Evolutionary conservation across 2,329 filamentous ascomycete species (phyloP).

Genomic region (Cladosporium halotolerans): DNA sequence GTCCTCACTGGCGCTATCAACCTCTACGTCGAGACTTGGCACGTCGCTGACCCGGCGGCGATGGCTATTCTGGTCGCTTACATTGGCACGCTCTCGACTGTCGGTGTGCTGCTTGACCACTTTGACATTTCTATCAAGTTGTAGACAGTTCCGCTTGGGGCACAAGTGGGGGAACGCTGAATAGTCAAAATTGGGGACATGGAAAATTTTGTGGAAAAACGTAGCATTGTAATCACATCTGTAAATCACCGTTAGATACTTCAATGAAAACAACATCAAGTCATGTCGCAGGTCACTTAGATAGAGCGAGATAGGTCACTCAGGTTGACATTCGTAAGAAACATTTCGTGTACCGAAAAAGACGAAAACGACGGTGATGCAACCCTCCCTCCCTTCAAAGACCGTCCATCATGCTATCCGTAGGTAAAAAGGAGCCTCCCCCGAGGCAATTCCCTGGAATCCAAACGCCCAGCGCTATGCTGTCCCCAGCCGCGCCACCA

Average conservation of each 20-base stretch:
- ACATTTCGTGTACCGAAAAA: too few species aligned
- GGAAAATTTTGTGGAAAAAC: background rate
- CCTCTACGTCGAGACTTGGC: constrained; percentile 74
- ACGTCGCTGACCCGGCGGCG: constrained; percentile 57
- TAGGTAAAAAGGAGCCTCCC: too few species aligned
- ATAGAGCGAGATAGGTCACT: too few species aligned
- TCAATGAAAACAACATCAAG: too few species aligned
- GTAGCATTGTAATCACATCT: background rate
- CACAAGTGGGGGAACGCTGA: background rate
- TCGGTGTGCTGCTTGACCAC: constrained; percentile 62
- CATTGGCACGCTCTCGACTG: constrained; percentile 56
- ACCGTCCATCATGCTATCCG: too few species aligned
- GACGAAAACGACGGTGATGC: too few species aligned
- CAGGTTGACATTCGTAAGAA: too few species aligned
- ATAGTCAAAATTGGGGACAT: constrained; percentile 1
- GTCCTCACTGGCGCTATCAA: constrained; percentile 85
- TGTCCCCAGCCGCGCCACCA: background rate
- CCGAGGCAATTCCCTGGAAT: background rate
- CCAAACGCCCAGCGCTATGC: background rate
- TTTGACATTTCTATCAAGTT: constrained; percentile 66
- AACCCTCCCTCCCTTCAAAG: too few species aligned
- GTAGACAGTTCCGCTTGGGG: constrained; percentile 28
- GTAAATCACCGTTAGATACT: background rate
- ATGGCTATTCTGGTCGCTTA: constrained; percentile 74
- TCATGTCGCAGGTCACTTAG: too few species aligned